Evolutionary conservation across 2,329 filamentous ascomycete genomes (phyloP).

Genomic region (Fusarium sp.): DNA sequence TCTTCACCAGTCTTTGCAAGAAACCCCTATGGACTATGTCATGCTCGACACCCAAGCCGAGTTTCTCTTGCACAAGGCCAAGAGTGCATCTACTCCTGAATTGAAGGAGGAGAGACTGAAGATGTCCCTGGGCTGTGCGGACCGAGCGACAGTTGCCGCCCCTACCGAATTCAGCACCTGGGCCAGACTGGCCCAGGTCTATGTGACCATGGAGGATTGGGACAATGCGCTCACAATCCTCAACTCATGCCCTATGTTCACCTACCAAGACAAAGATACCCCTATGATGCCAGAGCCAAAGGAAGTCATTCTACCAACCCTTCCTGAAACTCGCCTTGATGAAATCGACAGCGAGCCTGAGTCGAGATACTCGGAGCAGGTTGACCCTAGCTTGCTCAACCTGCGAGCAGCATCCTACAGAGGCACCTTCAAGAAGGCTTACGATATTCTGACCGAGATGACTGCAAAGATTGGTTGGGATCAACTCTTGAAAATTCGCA

Average conservation of each 20-base stretch:
- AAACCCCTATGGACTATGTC: conserved; percentile 97
- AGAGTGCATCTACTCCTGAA: conserved; percentile 63
- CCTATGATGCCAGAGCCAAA: conserved; percentile 94
- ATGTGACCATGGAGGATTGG: conserved; percentile 95
- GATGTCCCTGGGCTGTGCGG: conserved; percentile 91
- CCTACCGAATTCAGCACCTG: conserved; percentile 98
- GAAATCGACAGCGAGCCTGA: conserved; percentile 95
- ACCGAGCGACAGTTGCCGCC: conserved; percentile 92
- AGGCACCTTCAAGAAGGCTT: conserved; percentile 95
- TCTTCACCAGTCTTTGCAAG: conserved; percentile 86
- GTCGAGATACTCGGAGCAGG: conserved; percentile 82
- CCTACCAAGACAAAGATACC: conserved; percentile 97
- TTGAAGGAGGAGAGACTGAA: conserved; percentile 75
- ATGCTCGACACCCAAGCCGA: conserved; percentile 94
- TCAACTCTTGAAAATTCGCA: conserved; percentile 91
- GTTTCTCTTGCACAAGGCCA: conserved; percentile 88
- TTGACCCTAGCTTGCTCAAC: conserved; percentile 87
- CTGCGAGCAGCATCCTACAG: conserved; percentile 90
- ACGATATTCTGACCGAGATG: conserved; percentile 93
- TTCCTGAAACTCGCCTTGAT: conserved; percentile 89
- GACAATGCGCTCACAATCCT: conserved; percentile 93
- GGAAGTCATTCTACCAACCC: conserved; percentile 85
- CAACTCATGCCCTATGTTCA: conserved; percentile 99
- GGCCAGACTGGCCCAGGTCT: conserved; percentile 93
- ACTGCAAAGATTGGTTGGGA: conserved; percentile 98